Base-by-base conservation (phyloP, 495 filamentous ascomycete species). In the Neohortaea acidophila region DNA sequence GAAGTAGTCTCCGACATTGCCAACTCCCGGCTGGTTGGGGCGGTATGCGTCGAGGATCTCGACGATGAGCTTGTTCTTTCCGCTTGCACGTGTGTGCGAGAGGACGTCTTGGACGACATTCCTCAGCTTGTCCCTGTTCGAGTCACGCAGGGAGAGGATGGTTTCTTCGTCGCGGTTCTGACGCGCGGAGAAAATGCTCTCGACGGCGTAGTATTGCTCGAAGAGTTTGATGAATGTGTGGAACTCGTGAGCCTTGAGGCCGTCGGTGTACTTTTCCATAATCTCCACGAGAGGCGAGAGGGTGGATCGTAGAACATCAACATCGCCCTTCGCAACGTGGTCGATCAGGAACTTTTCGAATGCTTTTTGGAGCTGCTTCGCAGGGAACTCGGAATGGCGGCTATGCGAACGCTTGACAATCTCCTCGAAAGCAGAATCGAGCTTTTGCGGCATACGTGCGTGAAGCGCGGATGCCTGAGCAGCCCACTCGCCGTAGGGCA, bases 401-500 rank as follows among this genome's bases (percentile, higher is more conserved):
- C 72, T 60, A 39, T 70, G 73, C 13, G 85, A 78, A 38, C 77
- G 75, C 33, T 99, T 89, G 20, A 96, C 77, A 28, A 86, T 76
- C 51, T 82, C 77, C 19, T 75, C 75, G 45, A 96, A 75, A 43
- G 69, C 71, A 6, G 77, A 55, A 48, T 93, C 85, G 21, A 99
- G 73, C 63, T 84, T 93, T 51, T 84, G 74, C 3, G 89, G 89
- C 82, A 96, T 96, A 54, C 89, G 78, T 3, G 85, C 78, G 59
- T 96, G 89, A 23, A 99, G 73, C 5, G 89, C 89, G 20, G 89
- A 86, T 40, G 86, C 85, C 52, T 96, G 91, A 10, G 89, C 79
- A 41, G 78, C 79, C 79, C 86, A 99, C 61, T 99, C 84, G 59
- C 86, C 81, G 60, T 93, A 99, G 1, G 89, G 89, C 39, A 99